Evolutionary conservation across 306 rosid species (phyloP).

Genomic region (Lathyrus tuberosus): DNA sequence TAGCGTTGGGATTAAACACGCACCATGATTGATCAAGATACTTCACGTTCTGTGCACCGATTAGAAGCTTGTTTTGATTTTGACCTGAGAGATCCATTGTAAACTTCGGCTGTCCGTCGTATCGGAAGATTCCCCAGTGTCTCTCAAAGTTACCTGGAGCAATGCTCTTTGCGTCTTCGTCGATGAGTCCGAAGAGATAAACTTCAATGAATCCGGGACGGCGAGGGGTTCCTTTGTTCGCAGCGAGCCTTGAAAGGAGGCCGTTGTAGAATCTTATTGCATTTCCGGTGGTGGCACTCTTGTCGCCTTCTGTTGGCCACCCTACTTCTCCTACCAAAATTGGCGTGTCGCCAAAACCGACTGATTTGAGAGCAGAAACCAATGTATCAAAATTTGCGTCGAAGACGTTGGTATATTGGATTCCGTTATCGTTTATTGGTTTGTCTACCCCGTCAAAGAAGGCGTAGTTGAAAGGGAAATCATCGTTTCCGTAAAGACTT

Average conservation of each 20-base stretch:
- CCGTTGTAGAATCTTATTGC: conserved; percentile 87
- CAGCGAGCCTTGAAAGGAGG: conserved; percentile 73
- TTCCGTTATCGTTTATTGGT: conserved; percentile 71
- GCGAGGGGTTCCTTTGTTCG: conserved; percentile 75
- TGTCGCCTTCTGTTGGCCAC: conserved; percentile 98
- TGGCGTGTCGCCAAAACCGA: conserved; percentile 64
- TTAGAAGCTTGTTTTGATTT: conserved; percentile 64
- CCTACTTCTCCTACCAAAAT: conserved; percentile 97
- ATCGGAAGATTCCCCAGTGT: conserved; percentile 90
- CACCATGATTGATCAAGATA: conserved; percentile 81
- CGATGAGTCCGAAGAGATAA: conserved; percentile 81
- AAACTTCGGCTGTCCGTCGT: conserved; percentile 92
- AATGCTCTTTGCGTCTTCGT: conserved; percentile 85
- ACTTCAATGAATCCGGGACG: conserved; percentile 83
- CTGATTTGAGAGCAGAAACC: conserved; percentile 77
- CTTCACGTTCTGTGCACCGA: conserved; percentile 66
- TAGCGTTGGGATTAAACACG: conserved; percentile 79
- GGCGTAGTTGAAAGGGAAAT: conserved; percentile 88
- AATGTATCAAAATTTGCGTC: conserved; percentile 95
- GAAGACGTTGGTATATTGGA: conserved; percentile 77
- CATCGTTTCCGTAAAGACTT: conserved; percentile 81
- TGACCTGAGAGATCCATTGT: conserved; percentile 77
- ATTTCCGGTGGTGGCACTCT: conserved; percentile 72
- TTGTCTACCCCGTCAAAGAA: conserved; percentile 79
- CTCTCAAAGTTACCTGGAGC: conserved; percentile 92